These are phyloP conservation scores for Astragalus membranaceus DNA, from an alignment of 306 rosid genomes.

Conservation along the genomic window DNA sequence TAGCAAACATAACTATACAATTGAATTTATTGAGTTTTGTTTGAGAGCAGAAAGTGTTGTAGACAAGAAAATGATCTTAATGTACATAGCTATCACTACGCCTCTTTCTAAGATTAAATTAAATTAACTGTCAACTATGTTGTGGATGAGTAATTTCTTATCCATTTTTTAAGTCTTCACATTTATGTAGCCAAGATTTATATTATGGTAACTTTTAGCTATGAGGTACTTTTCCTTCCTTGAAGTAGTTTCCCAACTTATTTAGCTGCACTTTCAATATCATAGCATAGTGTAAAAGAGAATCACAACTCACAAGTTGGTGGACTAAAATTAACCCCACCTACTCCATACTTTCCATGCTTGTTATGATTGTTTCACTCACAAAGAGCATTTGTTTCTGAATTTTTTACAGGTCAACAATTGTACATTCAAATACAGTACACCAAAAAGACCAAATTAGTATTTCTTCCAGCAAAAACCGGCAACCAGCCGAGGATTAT, in stretches of 20 bases:
- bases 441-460: slow-evolving; percentile 56
- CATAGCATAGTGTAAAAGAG: neutral
- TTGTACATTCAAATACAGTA: slow-evolving; percentile 68
- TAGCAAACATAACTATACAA: neutral
- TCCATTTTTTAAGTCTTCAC: neutral
- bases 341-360: slow-evolving; percentile 1
- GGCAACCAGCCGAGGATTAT: slow-evolving; percentile 44
- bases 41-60: neutral
- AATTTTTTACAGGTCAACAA: slow-evolving; percentile 60
- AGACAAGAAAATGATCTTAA: neutral
- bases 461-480: slow-evolving; percentile 39
- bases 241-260: slow-evolving; percentile 4
- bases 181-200: no score
- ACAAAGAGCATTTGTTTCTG: neutral
- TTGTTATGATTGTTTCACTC: neutral
- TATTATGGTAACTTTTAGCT: slow-evolving; percentile 1
- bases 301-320: neutral
- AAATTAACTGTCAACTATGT: neutral
- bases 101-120: neutral
- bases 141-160: neutral
- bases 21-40: neutral
- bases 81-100: neutral
- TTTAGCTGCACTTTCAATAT: slow-evolving; percentile 5
- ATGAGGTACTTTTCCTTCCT: neutral
- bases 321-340: slow-evolving; percentile 7